Base-by-base conservation (phyloP, 2,329 filamentous ascomycete species). In the Fusarium ambrosium region DNA sequence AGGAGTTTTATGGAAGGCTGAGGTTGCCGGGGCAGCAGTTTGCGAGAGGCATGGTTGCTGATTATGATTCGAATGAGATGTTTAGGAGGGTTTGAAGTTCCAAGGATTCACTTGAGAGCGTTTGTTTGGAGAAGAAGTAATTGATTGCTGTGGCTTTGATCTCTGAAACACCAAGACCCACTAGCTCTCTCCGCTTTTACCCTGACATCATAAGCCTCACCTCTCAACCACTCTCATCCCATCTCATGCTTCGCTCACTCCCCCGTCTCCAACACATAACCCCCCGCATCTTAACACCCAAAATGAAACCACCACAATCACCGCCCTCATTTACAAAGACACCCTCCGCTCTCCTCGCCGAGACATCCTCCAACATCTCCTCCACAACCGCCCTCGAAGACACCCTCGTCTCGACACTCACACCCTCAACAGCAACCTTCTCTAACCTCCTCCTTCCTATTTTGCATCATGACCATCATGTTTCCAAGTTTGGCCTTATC, bases 1-100 rank as follows among this genome's bases (percentile, higher is more conserved):
- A 87, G 76, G 85, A 87, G 63, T 86, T 85, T 74, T 86, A 81
- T 55, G 83, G 81, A 2, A 75, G 85, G 45, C 64, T 87, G 73
- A 80, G 77, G 71, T 79, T 81, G 0, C 81, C 80, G 74, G 82
- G 75, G 68, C 62, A 79, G 64, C 74, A 79, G 59, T 74, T 86
- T 27, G 85, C 83, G 8, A 75, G 77, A 51, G 61, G 37, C 24
- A 82, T 86, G 22, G 78, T 81, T 18, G 76, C 76, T 3, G 71
- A 80, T 4, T 81, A 85, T 34, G 85, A 86, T 66, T 83, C 84
- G 0, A 69, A 80, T 6, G 83, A 82, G 1, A 66, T 86, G 66
- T 85, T 82, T 72, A 79, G 71, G 59, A 74, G 84, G 64, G 6
- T 86, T 85, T 77, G 85, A 85, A 80, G 22, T 32, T 18, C 45